phyloP scores from a whole-genome alignment of 345 rosid genomes.

The Nasturtium officinale region DNA sequence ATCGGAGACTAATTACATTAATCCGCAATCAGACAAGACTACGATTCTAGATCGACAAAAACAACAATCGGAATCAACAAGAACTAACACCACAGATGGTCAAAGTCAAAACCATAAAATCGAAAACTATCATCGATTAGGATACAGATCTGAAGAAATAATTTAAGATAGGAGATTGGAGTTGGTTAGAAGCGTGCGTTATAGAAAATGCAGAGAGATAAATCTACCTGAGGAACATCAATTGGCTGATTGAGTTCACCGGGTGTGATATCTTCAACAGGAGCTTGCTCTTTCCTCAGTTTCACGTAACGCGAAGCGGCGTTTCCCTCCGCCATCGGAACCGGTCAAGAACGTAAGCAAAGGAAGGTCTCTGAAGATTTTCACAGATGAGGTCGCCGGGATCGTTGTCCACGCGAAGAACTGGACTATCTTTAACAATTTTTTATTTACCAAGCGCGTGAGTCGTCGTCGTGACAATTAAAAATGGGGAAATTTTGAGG shows the following conservation, averaged over 20 bases:
- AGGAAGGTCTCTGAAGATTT: constrained; percentile 8
- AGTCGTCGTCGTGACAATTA: constrained; percentile 39
- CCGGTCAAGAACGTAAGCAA: constrained; percentile 28
- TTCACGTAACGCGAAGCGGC: constrained; percentile 66
- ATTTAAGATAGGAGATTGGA: constrained; percentile 14
- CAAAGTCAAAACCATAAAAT: neutral
- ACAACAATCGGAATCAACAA: constrained; percentile 8
- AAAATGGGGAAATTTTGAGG: neutral
- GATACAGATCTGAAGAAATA: constrained; percentile 35
- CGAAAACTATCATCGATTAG: neutral
- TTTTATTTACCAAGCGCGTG: constrained; percentile 32
- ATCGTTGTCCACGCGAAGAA: constrained; percentile 8
- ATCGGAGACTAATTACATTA: constrained; percentile 23
- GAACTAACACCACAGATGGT: neutral
- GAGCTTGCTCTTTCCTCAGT: constrained; percentile 65
- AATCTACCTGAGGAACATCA: constrained; percentile 63
- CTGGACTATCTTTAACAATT: constrained; percentile 7
- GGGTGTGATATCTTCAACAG: constrained; percentile 67
- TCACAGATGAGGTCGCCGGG: constrained; percentile 16
- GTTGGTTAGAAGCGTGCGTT: neutral
- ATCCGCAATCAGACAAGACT: neutral
- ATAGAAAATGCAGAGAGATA: constrained; percentile 24
- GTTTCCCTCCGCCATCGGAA: constrained; percentile 60
- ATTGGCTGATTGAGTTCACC: constrained; percentile 98
- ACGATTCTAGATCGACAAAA: constrained; percentile 12